Evolutionary conservation across 1,284 basidiomycete species (phyloP).

Genomic region (Microbotryum silenes-acaulis): DNA sequence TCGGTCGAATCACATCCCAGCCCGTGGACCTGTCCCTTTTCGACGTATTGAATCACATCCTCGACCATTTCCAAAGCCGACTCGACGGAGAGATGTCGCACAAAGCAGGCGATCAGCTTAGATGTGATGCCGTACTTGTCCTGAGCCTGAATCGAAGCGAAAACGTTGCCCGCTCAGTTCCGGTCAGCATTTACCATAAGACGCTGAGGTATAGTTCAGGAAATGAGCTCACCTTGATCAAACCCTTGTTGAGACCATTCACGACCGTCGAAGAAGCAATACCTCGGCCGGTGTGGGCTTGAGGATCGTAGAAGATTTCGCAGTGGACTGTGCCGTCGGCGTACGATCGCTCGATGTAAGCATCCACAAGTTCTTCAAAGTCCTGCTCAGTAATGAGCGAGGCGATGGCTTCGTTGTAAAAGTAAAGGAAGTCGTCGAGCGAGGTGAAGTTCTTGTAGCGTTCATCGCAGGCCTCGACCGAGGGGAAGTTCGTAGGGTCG

Average conservation of each 20-base stretch:
- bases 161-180: background rate
- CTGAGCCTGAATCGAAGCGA: slow-evolving; percentile 10
- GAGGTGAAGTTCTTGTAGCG: slow-evolving; percentile 33
- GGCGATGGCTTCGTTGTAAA: slow-evolving; percentile 27
- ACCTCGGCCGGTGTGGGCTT: slow-evolving; percentile 31
- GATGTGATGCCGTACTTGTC: slow-evolving; percentile 30
- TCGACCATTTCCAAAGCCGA: slow-evolving; percentile 25
- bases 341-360: slow-evolving; percentile 25
- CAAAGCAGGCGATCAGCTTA: slow-evolving; percentile 31
- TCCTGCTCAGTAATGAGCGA: slow-evolving; percentile 29
- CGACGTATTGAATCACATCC: slow-evolving; percentile 21
- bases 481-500: slow-evolving; percentile 15
- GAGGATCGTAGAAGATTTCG: slow-evolving; percentile 34
- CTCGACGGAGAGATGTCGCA: slow-evolving; percentile 27
- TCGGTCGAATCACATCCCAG: slow-evolving; percentile 32
- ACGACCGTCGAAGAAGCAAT: slow-evolving; percentile 28
- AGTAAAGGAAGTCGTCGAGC: slow-evolving; percentile 34
- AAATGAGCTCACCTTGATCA: slow-evolving; percentile 12
- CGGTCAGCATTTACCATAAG: background rate
- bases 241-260: slow-evolving; percentile 26
- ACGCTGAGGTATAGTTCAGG: background rate
- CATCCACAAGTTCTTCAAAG: slow-evolving; percentile 29
- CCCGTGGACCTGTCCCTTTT: slow-evolving; percentile 26
- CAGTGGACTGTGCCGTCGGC: slow-evolving; percentile 29
- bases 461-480: slow-evolving; percentile 18